Base-by-base conservation (phyloP, 2,329 filamentous ascomycete species). In the Pezicula carpinea region DNA sequence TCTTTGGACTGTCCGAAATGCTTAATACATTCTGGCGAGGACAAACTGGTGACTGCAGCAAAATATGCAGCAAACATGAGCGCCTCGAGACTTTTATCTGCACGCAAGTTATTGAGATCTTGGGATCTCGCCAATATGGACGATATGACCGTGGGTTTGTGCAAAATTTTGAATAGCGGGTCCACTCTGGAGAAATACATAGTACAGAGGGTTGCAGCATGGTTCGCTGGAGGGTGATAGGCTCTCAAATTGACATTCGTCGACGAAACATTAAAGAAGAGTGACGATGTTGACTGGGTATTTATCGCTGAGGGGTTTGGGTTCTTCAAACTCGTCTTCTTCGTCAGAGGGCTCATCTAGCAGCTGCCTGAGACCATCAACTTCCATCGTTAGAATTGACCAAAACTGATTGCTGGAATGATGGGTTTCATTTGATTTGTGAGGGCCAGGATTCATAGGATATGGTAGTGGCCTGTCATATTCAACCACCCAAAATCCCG, bases 91-190 rank as follows among this genome's bases (percentile, higher is more conserved):
- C 19, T n/a, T 15, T 17, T 34, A 6, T 35, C 33, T 22, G 4
- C 8, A 13, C 18, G 8, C 5, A 22, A n/a, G 5, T 2, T 13
- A 6, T 40, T 23, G 8, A 40, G 17, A 40, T 22, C 17, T 21
- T 40, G 38, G 38, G 38, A 18, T 40, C 38, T 18, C n/a, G 38
- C 18, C n/a, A 40, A 15, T n/a, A 34, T 44, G 7, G 15, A n/a
- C 5, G 26, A 35, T n/a, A 34, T 35, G 14, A 80, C 74, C 3
- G 80, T 79, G 1, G 85, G 85, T 0, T 85, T 69, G 57, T 89
- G 85, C 7, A 88, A 61, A 4, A 87, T 70, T 59, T 87, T 87
- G 57, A 86, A 70, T 4, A 87, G 64, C 0, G 83, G 81, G 55
- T 88, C 84, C 13, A 89, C 83, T 26, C 38, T 19, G 11, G 18